Conservation (phyloP, 129 eudicot species). For the Centella asiatica region DNA sequence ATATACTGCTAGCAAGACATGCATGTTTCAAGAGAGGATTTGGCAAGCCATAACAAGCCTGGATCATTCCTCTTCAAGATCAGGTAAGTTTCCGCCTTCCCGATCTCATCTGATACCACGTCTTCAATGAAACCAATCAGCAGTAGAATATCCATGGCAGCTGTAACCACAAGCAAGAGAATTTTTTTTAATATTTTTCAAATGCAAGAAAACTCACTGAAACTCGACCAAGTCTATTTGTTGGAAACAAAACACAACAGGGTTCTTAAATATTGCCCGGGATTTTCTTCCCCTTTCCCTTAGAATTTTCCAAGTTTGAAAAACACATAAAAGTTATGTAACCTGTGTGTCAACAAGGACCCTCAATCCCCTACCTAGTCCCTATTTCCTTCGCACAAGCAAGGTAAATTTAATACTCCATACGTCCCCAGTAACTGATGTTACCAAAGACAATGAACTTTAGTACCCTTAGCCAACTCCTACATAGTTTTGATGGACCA, state of each 20-base stretch:
- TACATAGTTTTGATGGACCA: background rate
- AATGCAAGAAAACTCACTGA: too few species aligned
- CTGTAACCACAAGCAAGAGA: slow-evolving; percentile 27
- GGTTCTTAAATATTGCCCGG: too few species aligned
- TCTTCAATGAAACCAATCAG: slow-evolving; percentile 79
- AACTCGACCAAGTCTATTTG: too few species aligned
- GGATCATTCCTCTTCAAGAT: slow-evolving; percentile 79
- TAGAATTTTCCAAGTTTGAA: too few species aligned
- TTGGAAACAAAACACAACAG: too few species aligned
- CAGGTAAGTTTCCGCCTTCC: slow-evolving; percentile 56
- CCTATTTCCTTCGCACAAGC: background rate
- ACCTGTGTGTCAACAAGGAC: too few species aligned
- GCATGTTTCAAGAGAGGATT: slow-evolving; percentile 67
- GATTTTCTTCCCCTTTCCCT: background rate
- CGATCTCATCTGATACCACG: slow-evolving; percentile 44
- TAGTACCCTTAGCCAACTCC: background rate
- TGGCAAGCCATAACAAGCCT: slow-evolving; percentile 82
- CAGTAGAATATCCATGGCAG: slow-evolving; percentile 71
- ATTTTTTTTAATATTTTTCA: too few species aligned
- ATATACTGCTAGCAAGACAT: slow-evolving; percentile 27
- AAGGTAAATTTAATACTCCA: background rate
- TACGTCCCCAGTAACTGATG: background rate
- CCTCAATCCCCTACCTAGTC: background rate
- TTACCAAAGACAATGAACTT: background rate
- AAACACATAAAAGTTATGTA: too few species aligned